Conservation (phyloP, 2,329 filamentous ascomycete genomes). For the Botryosphaeria dothidea region DNA sequence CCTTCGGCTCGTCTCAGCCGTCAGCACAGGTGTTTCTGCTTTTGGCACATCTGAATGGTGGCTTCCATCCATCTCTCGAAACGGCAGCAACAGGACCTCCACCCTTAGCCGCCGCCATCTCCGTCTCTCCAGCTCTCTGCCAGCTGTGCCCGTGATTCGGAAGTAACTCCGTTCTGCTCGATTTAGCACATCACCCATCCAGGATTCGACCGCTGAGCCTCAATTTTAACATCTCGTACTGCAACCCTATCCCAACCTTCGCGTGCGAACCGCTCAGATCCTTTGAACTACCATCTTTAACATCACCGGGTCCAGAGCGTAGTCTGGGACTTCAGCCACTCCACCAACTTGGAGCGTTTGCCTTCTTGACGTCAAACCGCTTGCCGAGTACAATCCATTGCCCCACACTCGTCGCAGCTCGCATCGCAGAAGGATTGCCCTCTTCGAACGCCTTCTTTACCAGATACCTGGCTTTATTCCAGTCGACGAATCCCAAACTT, state of each 20-base stretch:
- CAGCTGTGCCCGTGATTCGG: too few species aligned
- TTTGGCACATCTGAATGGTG: not conserved
- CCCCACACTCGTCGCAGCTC: conserved; percentile 41
- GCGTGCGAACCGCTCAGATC: not conserved
- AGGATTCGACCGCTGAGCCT: not conserved
- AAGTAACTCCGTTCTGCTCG: not conserved
- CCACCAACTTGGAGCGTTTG: conserved; percentile 19
- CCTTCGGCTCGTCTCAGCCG: conserved; percentile 2
- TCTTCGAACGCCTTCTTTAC: conserved; percentile 22
- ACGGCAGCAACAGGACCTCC: not conserved
- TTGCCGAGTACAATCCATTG: conserved; percentile 48
- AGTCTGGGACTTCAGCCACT: not conserved
- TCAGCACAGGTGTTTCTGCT: not conserved
- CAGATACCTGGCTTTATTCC: conserved; percentile 23
- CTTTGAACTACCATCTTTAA: not conserved
- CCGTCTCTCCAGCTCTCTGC: too few species aligned
- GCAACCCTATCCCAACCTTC: not conserved
- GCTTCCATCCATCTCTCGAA: not conserved
- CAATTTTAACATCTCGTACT: not conserved
- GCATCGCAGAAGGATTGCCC: conserved; percentile 36
- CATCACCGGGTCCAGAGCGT: not conserved
- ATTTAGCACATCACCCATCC: conserved; percentile 3
- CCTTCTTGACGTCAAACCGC: conserved; percentile 42
- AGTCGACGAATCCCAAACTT: conserved; percentile 36
- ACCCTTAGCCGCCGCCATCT: not conserved